A percentile compares a stretch with the other conserved stretches of the same genome.
Evolutionary conservation across 495 filamentous ascomycete species (phyloP).

Genomic region (Rusavskia elegans): DNA sequence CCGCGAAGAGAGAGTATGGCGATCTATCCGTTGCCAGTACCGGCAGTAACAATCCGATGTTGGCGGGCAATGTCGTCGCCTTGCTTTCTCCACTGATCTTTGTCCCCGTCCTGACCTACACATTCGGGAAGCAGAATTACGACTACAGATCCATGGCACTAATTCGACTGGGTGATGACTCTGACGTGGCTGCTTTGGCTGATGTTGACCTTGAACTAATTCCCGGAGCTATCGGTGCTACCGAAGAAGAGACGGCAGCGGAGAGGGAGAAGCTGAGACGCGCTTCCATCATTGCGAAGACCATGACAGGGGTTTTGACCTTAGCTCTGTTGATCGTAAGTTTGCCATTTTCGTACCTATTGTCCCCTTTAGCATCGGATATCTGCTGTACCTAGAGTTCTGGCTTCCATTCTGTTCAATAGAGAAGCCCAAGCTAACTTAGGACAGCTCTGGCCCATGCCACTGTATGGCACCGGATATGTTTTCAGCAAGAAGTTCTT

Average conservation of each 20-base stretch:
- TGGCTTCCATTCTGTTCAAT: too few species aligned
- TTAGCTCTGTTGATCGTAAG: conserved; percentile 48
- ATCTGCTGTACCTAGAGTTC: too few species aligned
- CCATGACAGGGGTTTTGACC: conserved; percentile 59
- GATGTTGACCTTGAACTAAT: conserved; percentile 58
- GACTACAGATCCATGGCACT: conserved; percentile 77
- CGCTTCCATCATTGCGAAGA: conserved; percentile 65
- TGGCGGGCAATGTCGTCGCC: conserved; percentile 72
- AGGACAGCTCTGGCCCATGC: conserved; percentile 68
- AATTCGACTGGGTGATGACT: conserved; percentile 74
- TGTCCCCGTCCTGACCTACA: conserved; percentile 61
- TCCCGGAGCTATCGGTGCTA: conserved; percentile 32
- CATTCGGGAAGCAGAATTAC: conserved; percentile 66
- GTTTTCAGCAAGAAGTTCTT: conserved; percentile 86
- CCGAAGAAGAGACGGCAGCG: conserved; percentile 25
- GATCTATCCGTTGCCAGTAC: conserved; percentile 58
- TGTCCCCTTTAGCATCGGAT: too few species aligned
- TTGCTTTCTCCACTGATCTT: conserved; percentile 68
- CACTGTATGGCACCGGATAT: conserved; percentile 77
- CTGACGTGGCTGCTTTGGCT: conserved; percentile 51
- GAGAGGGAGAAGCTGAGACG: conserved; percentile 54
- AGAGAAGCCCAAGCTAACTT: not conserved
- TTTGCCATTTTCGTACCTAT: too few species aligned
- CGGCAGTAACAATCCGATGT: conserved; percentile 66
- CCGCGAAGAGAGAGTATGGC: conserved; percentile 62